Conservation (phyloP, 352 stramenopile genomes). For the Globisporangium irregulare region DNA sequence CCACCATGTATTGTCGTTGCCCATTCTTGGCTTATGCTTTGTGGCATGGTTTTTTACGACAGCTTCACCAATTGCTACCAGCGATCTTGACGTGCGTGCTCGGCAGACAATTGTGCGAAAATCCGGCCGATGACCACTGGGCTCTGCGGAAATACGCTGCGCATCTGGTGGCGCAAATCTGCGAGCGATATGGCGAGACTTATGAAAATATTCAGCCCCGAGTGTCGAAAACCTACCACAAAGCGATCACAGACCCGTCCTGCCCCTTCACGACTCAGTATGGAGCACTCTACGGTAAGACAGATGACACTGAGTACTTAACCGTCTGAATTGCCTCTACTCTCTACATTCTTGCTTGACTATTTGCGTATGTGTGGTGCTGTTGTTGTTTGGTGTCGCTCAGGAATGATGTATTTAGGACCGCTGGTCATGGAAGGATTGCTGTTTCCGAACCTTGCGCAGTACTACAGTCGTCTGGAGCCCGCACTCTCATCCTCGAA, state of each 20-base stretch:
- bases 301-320: not conserved
- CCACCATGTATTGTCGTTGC: not conserved
- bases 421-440: constrained; percentile 91
- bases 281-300: constrained; percentile 87
- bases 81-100: constrained; percentile 92
- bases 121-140: constrained; percentile 89
- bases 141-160: constrained; percentile 84
- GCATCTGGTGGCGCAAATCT: constrained; percentile 81
- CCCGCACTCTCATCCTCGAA: constrained; percentile 72
- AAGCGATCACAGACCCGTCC: constrained; percentile 73
- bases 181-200: constrained; percentile 81
- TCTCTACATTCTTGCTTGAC: not conserved
- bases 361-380: not conserved
- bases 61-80: constrained; percentile 93
- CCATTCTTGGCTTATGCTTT: not conserved
- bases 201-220: constrained; percentile 92
- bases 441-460: constrained; percentile 85
- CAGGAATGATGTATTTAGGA: constrained; percentile 89
- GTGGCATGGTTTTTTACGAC: not conserved
- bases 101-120: constrained; percentile 86
- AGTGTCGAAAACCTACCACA: constrained; percentile 90
- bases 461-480: constrained; percentile 87
- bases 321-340: not conserved
- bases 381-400: not conserved
- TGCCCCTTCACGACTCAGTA: constrained; percentile 89